These are phyloP conservation scores for Trypanosoma vivax DNA, from an alignment of 208 protist species.

Conservation along the genomic window DNA sequence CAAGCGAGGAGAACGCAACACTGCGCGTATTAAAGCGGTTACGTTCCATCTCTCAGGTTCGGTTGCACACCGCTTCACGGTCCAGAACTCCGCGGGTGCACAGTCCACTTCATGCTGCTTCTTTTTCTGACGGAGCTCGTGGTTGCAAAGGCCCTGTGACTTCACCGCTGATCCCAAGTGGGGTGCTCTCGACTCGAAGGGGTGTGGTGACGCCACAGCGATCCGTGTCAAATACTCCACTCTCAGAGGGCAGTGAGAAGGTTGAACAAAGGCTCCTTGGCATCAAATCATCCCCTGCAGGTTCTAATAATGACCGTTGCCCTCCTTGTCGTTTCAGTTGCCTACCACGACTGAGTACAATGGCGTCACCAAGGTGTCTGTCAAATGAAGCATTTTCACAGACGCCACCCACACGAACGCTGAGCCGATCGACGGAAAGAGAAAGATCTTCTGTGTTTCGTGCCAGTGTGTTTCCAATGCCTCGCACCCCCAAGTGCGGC, in stretches of 20 bases:
- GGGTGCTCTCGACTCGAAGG: conserved; percentile 3
- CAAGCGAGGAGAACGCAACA: background rate
- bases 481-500: conserved; percentile 11
- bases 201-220: background rate
- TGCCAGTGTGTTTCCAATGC: conserved; percentile 18
- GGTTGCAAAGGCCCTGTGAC: too few species aligned
- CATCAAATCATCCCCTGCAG: too few species aligned
- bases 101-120: too few species aligned
- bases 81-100: too few species aligned
- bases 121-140: too few species aligned
- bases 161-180: conserved; percentile 13
- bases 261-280: too few species aligned
- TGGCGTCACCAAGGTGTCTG: too few species aligned
- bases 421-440: background rate
- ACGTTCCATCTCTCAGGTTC: conserved; percentile 1
- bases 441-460: conserved; percentile 7
- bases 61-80: too few species aligned
- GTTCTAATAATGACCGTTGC: too few species aligned
- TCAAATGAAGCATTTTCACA: background rate
- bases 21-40: background rate
- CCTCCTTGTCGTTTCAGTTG: too few species aligned
- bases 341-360: too few species aligned
- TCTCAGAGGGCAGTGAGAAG: background rate
- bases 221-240: conserved; percentile 3
- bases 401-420: background rate